Conservation (phyloP, 352 stramenopile species). For the Globisporangium canariense region DNA sequence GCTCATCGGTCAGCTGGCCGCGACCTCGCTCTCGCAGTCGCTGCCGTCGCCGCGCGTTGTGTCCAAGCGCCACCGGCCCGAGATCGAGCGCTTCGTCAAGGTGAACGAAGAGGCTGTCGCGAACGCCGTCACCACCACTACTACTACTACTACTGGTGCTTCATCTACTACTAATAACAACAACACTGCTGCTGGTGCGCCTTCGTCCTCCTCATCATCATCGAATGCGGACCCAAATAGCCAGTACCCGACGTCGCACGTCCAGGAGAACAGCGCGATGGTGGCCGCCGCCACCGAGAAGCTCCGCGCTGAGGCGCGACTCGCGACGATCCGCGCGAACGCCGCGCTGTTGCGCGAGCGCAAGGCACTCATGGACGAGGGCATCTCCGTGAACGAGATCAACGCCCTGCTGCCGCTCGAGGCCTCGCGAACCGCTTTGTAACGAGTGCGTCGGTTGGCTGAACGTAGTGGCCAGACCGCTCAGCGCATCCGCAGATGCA, state of each 20-base stretch:
- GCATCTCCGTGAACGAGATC: constrained; percentile 16
- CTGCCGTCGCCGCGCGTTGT: neutral
- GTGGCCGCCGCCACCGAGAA: constrained; percentile 16
- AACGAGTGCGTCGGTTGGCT: too few relatives aligned
- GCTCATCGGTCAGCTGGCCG: constrained; percentile 4
- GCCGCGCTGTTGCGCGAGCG: constrained; percentile 17
- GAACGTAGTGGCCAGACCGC: too few relatives aligned
- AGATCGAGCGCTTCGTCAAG: constrained; percentile 15
- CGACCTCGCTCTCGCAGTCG: constrained; percentile 6
- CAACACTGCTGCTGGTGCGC: neutral
- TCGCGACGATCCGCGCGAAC: constrained; percentile 20
- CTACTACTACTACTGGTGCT: neutral
- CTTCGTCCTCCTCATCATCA: neutral
- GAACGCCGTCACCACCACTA: neutral
- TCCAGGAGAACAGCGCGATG: constrained; percentile 17
- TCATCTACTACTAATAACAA: too few relatives aligned
- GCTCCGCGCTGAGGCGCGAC: constrained; percentile 14
- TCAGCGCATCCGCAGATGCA: neutral
- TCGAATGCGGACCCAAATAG: neutral
- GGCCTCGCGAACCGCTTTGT: neutral
- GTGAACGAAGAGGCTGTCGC: constrained; percentile 10
- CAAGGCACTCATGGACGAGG: constrained; percentile 20
- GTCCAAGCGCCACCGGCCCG: constrained; percentile 16
- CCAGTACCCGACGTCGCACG: neutral
- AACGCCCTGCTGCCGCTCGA: constrained; percentile 19